Evolutionary conservation across 257 asterid genomes (phyloP).

Genomic region (Coffea eugenioides): DNA sequence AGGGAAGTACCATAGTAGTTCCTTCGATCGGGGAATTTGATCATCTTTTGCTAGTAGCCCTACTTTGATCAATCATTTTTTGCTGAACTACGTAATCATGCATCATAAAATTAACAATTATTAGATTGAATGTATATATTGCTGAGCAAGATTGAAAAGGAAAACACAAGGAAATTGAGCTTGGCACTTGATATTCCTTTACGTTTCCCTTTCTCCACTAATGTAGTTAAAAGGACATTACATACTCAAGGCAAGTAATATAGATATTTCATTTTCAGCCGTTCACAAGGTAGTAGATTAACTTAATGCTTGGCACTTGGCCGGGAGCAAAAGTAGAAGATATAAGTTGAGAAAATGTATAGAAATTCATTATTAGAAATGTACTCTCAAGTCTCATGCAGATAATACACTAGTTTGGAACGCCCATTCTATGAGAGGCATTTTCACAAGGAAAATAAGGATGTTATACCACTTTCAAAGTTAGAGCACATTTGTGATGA

Average conservation of each 20-base stretch:
- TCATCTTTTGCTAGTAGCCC: too few relatives aligned
- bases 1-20: not conserved
- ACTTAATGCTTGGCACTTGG: not conserved
- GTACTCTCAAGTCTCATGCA: too few relatives aligned
- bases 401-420: too few relatives aligned
- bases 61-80: not conserved
- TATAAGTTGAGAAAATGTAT: not conserved
- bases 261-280: not conserved
- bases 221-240: not conserved
- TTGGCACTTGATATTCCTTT: not conserved
- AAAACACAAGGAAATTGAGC: not conserved
- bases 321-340: not conserved
- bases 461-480: too few relatives aligned
- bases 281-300: not conserved
- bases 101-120: not conserved
- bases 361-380: too few relatives aligned
- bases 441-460: too few relatives aligned
- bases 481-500: too few relatives aligned
- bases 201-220: not conserved
- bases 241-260: not conserved
- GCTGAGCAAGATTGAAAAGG: not conserved
- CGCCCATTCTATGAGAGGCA: too few relatives aligned
- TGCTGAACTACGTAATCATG: not conserved
- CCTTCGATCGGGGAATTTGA: too few relatives aligned
- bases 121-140: not conserved